These are phyloP conservation scores for Silene vulgaris DNA, from an alignment of 179 eudicot genomes.

Conservation along the genomic window DNA sequence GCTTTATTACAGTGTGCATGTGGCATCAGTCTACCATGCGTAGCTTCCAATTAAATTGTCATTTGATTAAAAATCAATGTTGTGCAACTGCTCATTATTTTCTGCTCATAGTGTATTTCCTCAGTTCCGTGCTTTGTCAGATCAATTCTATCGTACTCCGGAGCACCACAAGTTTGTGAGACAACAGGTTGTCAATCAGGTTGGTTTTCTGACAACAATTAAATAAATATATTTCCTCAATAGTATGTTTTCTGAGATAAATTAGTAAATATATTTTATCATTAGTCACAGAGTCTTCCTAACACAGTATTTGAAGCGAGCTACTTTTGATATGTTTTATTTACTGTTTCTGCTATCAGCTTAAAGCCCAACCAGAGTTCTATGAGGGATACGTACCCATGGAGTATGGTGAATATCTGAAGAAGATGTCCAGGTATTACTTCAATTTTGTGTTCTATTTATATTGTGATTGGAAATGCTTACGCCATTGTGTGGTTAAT, in stretches of 20 bases:
- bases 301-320: neutral
- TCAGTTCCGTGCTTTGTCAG: conserved; percentile 79
- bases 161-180: conserved; percentile 78
- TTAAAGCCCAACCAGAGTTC: conserved; percentile 43
- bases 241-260: no score
- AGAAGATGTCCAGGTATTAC: conserved; percentile 57
- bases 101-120: conserved; percentile 16
- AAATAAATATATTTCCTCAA: neutral
- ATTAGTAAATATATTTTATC: neutral
- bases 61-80: neutral
- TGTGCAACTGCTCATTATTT: conserved; percentile 12
- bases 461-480: neutral
- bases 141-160: conserved; percentile 77
- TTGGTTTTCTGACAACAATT: conserved; percentile 20
- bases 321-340: neutral
- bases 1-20: neutral
- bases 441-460: conserved; percentile 1
- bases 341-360: conserved; percentile 35
- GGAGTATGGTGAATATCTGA: conserved; percentile 56
- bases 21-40: neutral
- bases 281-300: neutral
- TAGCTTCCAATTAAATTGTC: neutral
- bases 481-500: neutral
- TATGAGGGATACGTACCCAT: conserved; percentile 65
- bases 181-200: conserved; percentile 73